Evolutionary conservation across 2,329 filamentous ascomycete genomes (phyloP).

Genomic region (Penicillium sclerotiorum): DNA sequence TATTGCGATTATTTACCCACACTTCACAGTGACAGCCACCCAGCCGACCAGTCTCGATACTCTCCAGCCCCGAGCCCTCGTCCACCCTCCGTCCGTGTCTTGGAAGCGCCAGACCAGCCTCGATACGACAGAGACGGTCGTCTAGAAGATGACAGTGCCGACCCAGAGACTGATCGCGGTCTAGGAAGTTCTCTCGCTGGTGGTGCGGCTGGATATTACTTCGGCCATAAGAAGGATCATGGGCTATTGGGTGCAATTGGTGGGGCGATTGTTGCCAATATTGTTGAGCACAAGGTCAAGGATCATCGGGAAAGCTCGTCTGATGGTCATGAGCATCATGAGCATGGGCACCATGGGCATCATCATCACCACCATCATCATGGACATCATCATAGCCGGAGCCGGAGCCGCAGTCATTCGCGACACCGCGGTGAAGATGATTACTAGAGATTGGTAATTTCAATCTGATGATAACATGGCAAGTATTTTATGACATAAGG

Average conservation of each 20-base stretch:
- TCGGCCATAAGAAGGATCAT: slow-evolving; percentile 60
- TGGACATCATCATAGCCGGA: slow-evolving; percentile 13
- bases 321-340: slow-evolving; percentile 20
- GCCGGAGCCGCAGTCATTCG: slow-evolving; percentile 20
- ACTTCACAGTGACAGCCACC: slow-evolving; percentile 12
- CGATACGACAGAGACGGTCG: slow-evolving; percentile 9
- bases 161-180: slow-evolving; percentile 54
- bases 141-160: slow-evolving; percentile 16
- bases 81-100: slow-evolving; percentile 18
- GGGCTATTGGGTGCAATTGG: slow-evolving; percentile 61
- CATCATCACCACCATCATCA: slow-evolving; percentile 27
- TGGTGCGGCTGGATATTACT: slow-evolving; percentile 58
- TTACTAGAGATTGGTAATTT: background rate
- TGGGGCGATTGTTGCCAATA: slow-evolving; percentile 59
- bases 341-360: slow-evolving; percentile 22
- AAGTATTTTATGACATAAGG: background rate
- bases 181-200: slow-evolving; percentile 60
- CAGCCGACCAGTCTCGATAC: slow-evolving; percentile 20
- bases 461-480: background rate
- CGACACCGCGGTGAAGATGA: slow-evolving; percentile 16
- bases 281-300: slow-evolving; percentile 59
- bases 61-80: slow-evolving; percentile 20
- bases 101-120: slow-evolving; percentile 12
- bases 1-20: background rate
- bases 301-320: slow-evolving; percentile 37